phyloP scores from a whole-genome alignment of 306 rosid species.

The Purshia tridentata region DNA sequence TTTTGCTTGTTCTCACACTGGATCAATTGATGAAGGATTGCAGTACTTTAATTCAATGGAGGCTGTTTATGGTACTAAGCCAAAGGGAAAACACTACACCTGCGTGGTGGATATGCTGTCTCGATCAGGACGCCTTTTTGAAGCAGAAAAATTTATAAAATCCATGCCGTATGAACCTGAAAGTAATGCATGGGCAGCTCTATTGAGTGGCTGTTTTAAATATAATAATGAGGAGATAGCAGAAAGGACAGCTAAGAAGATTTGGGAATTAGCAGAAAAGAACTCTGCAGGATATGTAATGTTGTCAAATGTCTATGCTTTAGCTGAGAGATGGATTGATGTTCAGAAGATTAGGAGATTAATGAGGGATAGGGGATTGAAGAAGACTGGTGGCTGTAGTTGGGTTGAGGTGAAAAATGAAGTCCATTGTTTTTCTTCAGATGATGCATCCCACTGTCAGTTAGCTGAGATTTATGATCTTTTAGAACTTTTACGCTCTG shows the following conservation, averaged over 20 bases:
- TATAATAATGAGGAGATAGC: conserved; percentile 11
- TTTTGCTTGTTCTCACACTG: conserved; percentile 26
- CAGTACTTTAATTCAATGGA: conserved; percentile 14
- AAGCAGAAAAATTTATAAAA: conserved; percentile 11
- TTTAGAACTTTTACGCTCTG: not conserved
- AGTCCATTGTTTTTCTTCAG: conserved; percentile 15
- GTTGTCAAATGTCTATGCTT: conserved; percentile 12
- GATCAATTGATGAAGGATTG: conserved; percentile 12
- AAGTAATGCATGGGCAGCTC: conserved; percentile 17
- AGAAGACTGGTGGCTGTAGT: conserved; percentile 16
- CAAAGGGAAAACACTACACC: conserved; percentile 17
- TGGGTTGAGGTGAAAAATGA: conserved; percentile 14
- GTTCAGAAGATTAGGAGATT: conserved; percentile 6
- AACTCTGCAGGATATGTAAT: conserved; percentile 6
- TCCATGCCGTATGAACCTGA: conserved; percentile 17
- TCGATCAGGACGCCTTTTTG: conserved; percentile 12
- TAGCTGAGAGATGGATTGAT: conserved; percentile 18
- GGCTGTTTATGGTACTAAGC: conserved; percentile 11
- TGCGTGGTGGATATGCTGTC: conserved; percentile 21
- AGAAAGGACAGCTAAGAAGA: conserved; percentile 19
- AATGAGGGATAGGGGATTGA: conserved; percentile 11
- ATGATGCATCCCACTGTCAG: conserved; percentile 19
- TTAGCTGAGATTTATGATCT: not conserved
- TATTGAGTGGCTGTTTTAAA: conserved; percentile 6
- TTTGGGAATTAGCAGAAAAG: not conserved